Conservation (phyloP, 495 filamentous ascomycete species). For the Durotheca rogersii region DNA sequence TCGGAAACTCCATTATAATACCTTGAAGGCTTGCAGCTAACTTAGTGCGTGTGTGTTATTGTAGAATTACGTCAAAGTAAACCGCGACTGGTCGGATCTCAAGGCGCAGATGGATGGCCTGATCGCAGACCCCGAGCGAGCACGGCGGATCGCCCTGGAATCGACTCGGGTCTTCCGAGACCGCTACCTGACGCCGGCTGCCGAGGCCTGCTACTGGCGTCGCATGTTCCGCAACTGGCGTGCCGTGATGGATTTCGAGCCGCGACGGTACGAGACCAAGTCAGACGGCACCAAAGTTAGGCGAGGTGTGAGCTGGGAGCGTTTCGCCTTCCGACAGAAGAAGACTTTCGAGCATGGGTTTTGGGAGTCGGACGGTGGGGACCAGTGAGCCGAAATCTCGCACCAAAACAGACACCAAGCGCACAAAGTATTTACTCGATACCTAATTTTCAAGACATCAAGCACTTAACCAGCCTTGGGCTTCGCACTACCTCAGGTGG, state of each 20-base stretch:
- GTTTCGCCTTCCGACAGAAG: constrained; percentile 23
- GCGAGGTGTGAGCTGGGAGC: constrained; percentile 27
- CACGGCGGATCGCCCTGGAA: constrained; percentile 54
- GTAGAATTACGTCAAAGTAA: constrained; percentile 56
- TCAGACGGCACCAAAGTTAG: constrained; percentile 18
- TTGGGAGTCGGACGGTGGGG: constrained; percentile 15
- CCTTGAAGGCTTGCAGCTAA: too few relatives aligned
- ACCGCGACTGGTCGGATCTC: constrained; percentile 52
- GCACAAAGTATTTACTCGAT: too few relatives aligned
- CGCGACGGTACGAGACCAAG: constrained; percentile 23
- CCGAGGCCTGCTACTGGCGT: constrained; percentile 56
- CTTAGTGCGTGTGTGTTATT: too few relatives aligned
- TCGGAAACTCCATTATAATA: too few relatives aligned
- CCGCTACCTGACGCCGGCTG: constrained; percentile 49
- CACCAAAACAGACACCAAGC: not conserved
- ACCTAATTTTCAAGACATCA: too few relatives aligned
- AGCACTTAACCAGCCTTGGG: too few relatives aligned
- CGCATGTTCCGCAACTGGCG: constrained; percentile 50
- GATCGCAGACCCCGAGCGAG: constrained; percentile 42
- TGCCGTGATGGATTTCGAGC: constrained; percentile 36
- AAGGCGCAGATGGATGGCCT: constrained; percentile 46
- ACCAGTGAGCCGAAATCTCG: constrained; percentile 5
- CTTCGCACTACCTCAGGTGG: too few relatives aligned
- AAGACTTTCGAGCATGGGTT: constrained; percentile 28
- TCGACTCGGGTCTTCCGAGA: constrained; percentile 46